These are phyloP conservation scores for Linanthus parryae DNA, from an alignment of 148 eudicot species.

Conservation along the genomic window DNA sequence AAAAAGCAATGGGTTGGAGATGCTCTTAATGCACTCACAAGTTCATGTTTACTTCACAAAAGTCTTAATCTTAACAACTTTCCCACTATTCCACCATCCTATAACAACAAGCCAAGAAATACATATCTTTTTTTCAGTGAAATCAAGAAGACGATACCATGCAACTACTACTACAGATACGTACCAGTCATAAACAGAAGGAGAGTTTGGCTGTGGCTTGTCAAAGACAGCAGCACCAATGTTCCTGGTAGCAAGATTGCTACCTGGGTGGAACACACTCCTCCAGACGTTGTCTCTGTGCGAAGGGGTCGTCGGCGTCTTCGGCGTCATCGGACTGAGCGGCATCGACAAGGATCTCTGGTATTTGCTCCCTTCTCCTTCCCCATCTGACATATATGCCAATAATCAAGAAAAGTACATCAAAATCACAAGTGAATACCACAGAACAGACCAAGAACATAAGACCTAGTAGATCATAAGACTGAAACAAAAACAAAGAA, in stretches of 20 bases:
- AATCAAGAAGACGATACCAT: not conserved
- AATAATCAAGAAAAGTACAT: not conserved
- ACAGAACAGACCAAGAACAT: not conserved
- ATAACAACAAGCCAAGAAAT: too few relatives aligned
- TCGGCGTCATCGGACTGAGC: conserved; percentile 27
- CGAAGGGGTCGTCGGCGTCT: conserved; percentile 47
- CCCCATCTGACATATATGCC: conserved; percentile 9
- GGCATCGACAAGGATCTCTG: conserved; percentile 52
- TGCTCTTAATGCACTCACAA: too few relatives aligned
- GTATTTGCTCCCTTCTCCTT: conserved; percentile 24
- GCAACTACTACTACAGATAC: too few relatives aligned
- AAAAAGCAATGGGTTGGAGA: too few relatives aligned
- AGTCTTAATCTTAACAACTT: too few relatives aligned
- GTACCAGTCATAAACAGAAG: conserved; percentile 89
- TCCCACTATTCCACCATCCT: too few relatives aligned
- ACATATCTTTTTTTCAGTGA: not conserved
- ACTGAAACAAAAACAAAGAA: too few relatives aligned
- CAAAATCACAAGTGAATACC: too few relatives aligned
- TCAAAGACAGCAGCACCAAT: conserved; percentile 57
- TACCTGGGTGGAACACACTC: conserved; percentile 86
- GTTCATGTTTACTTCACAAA: too few relatives aligned
- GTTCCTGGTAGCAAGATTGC: conserved; percentile 52
- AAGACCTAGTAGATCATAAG: too few relatives aligned
- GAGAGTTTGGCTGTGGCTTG: conserved; percentile 56
- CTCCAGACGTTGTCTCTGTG: conserved; percentile 74